Evolutionary conservation across 2,329 filamentous ascomycete species (phyloP).

Genomic region (Phaeoacremonium minimum): DNA sequence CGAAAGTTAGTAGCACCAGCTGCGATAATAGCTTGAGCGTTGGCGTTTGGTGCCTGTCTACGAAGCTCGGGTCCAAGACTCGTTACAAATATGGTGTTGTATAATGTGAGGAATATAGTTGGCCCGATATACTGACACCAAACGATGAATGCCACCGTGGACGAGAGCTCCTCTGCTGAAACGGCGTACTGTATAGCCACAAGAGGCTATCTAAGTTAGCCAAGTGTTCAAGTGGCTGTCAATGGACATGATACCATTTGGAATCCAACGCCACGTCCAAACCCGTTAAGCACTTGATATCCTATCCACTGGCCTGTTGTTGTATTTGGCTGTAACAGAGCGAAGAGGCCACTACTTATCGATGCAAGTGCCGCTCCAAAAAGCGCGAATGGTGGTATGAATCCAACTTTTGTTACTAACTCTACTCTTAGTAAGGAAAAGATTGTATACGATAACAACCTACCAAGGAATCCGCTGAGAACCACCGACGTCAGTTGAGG

Average conservation of each 20-base stretch:
- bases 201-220: background rate
- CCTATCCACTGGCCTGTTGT: conserved; percentile 12
- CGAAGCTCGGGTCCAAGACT: conserved; percentile 25
- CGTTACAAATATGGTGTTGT: conserved; percentile 22
- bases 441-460: conserved; percentile 3
- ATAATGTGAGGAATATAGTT: conserved; percentile 6
- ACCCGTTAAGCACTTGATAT: conserved; percentile 17
- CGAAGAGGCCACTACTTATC: conserved; percentile 14
- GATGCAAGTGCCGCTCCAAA: conserved; percentile 9
- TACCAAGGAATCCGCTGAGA: conserved; percentile 16
- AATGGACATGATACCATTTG: conserved; percentile 19
- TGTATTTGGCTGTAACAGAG: conserved; percentile 11
- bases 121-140: conserved; percentile 7
- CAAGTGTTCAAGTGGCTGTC: no score
- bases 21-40: conserved; percentile 25
- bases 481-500: conserved; percentile 16
- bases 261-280: conserved; percentile 17
- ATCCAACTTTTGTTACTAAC: conserved; percentile 16
- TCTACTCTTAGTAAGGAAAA: background rate
- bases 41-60: conserved; percentile 20
- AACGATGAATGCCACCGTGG: conserved; percentile 5
- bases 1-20: conserved; percentile 37
- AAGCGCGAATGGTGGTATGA: conserved; percentile 13
- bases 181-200: conserved; percentile 7
- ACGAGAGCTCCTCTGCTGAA: conserved; percentile 4